phyloP scores from a whole-genome alignment of 352 stramenopile species.

The Phytopythium sindhum region DNA sequence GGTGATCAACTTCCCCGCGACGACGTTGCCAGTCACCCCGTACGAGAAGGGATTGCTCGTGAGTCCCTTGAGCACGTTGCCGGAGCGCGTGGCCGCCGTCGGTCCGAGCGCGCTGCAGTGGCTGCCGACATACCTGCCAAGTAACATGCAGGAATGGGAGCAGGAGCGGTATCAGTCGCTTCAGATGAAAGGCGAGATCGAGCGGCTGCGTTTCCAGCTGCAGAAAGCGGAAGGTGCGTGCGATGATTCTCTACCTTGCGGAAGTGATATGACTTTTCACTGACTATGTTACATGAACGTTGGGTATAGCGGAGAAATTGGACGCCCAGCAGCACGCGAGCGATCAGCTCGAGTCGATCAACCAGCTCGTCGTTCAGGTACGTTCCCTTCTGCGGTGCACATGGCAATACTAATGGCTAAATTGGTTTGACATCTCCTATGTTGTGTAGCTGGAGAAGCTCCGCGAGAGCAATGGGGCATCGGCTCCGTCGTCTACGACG shows the following conservation, averaged over 20 bases:
- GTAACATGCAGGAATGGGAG: slow-evolving; percentile 76
- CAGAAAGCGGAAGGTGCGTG: slow-evolving; percentile 60
- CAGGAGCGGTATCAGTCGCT: slow-evolving; percentile 64
- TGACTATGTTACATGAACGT: background rate
- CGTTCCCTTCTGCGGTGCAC: background rate
- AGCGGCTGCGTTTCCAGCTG: slow-evolving; percentile 69
- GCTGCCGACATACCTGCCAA: slow-evolving; percentile 64
- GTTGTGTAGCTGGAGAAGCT: slow-evolving; percentile 56
- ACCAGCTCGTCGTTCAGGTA: slow-evolving; percentile 75
- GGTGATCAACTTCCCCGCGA: slow-evolving; percentile 69
- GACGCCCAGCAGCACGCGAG: slow-evolving; percentile 73
- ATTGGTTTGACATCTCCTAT: background rate
- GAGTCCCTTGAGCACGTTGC: slow-evolving; percentile 67
- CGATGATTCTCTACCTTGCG: background rate
- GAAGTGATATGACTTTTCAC: background rate
- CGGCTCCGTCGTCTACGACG: background rate
- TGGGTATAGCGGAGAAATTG: slow-evolving; percentile 50
- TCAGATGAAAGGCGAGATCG: slow-evolving; percentile 80
- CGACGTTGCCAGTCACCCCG: slow-evolving; percentile 56
- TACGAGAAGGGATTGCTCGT: slow-evolving; percentile 63
- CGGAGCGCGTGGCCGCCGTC: slow-evolving; percentile 64
- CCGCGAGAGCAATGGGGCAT: slow-evolving; percentile 26
- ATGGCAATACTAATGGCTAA: background rate
- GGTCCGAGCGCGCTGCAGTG: slow-evolving; percentile 64
- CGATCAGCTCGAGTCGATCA: slow-evolving; percentile 80